A percentile compares a stretch with the other conserved stretches of the same genome.
These are phyloP conservation scores for Lepidopterella palustris DNA, from an alignment of 495 filamentous ascomycete species.

Conservation along the genomic window DNA sequence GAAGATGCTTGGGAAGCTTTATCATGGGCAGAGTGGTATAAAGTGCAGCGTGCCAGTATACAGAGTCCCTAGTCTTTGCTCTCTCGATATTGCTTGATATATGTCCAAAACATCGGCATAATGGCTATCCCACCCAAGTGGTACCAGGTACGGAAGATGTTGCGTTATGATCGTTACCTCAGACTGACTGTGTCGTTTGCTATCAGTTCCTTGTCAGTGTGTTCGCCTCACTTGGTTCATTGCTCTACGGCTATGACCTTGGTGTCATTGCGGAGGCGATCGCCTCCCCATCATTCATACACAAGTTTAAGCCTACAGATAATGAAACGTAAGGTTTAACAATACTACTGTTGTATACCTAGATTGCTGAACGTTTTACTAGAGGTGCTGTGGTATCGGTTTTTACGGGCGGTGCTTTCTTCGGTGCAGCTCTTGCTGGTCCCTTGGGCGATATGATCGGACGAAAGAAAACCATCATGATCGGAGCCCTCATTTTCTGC, in stretches of 20 bases:
- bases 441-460: constrained; percentile 43
- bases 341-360: background rate
- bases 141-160: constrained; percentile 45
- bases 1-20: background rate
- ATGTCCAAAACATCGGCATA: background rate
- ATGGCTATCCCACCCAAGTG: constrained; percentile 51
- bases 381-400: constrained; percentile 58
- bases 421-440: constrained; percentile 49
- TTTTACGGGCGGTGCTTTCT: constrained; percentile 60
- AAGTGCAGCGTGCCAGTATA: background rate
- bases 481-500: constrained; percentile 36
- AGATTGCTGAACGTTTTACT: background rate
- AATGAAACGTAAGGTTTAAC: constrained; percentile 48
- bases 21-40: background rate
- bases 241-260: constrained; percentile 40
- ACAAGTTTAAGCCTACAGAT: constrained; percentile 46
- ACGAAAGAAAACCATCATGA: constrained; percentile 43
- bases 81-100: background rate
- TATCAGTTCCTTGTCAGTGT: constrained; percentile 36
- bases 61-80: background rate
- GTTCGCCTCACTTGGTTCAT: constrained; percentile 39
- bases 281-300: constrained; percentile 37
- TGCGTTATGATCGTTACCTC: background rate
- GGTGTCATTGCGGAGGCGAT: constrained; percentile 39
- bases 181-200: background rate